These are phyloP conservation scores for Phytophthora melonis DNA, from an alignment of 352 stramenopile species.

Conservation along the genomic window DNA sequence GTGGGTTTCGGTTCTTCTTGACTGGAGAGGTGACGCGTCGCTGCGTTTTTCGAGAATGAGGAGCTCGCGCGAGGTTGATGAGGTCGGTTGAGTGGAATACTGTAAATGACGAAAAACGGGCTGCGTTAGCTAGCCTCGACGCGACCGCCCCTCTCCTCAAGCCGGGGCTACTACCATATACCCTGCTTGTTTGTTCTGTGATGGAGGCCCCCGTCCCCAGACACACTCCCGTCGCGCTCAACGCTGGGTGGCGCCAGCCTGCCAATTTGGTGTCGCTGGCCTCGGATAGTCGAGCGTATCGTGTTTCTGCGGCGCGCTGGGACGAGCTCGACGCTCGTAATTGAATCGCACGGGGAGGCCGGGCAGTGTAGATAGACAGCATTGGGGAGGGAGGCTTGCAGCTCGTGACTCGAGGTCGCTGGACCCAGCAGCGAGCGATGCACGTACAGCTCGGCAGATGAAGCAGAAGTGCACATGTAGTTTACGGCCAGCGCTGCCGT, in stretches of 20 bases:
- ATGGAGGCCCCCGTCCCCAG: not conserved
- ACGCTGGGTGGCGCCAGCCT: not conserved
- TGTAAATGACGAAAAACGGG: not conserved
- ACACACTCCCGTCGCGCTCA: not conserved
- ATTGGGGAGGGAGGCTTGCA: too few relatives aligned
- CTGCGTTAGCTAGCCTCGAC: not conserved
- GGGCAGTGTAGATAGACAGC: not conserved
- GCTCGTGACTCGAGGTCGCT: too few relatives aligned
- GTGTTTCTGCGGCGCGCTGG: not conserved
- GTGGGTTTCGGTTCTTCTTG: too few relatives aligned
- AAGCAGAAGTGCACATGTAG: not conserved
- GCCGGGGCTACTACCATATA: not conserved
- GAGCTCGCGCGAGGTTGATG: not conserved
- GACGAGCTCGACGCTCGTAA: not conserved
- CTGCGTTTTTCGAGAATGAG: not conserved
- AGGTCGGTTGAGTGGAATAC: not conserved
- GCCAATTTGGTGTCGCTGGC: not conserved
- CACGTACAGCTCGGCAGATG: not conserved
- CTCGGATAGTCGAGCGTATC: not conserved
- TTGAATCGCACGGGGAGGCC: not conserved
- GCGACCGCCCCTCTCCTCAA: too few relatives aligned
- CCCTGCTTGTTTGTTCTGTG: not conserved
- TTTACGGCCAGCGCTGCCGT: not conserved
- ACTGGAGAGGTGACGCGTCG: not conserved
- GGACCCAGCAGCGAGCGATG: too few relatives aligned